phyloP scores from a whole-genome alignment of 208 protist species.

The Trypanosoma avium region DNA sequence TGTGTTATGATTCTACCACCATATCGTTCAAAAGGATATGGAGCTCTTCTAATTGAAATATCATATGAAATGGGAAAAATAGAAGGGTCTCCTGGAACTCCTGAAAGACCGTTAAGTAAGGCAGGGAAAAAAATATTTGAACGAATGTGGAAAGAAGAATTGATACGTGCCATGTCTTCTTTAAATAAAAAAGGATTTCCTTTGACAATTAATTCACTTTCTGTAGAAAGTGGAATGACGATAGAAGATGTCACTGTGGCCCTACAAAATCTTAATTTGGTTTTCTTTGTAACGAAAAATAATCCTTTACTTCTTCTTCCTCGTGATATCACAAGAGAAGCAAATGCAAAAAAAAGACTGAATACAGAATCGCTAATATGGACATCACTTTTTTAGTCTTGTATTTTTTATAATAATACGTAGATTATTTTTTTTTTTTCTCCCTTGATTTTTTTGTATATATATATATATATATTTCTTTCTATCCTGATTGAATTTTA shows the following conservation, averaged over 20 bases:
- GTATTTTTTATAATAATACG: not conserved
- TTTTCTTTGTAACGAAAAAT: conserved; percentile 51
- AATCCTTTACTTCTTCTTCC: conserved; percentile 31
- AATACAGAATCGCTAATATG: conserved; percentile 14
- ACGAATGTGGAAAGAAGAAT: conserved; percentile 60
- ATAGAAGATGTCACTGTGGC: conserved; percentile 63
- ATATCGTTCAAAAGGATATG: conserved; percentile 68
- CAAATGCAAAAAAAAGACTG: conserved; percentile 12
- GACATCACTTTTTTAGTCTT: conserved; percentile 21
- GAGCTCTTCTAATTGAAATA: conserved; percentile 56
- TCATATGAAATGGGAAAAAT: conserved; percentile 70
- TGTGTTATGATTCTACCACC: conserved; percentile 76
- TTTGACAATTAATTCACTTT: conserved; percentile 58
- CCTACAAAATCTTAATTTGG: conserved; percentile 50
- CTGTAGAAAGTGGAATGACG: conserved; percentile 52
- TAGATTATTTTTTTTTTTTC: conserved; percentile 3
- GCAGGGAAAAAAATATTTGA: conserved; percentile 62
- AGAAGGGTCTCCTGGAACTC: conserved; percentile 56
- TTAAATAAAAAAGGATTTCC: conserved; percentile 36
- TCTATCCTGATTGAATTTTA: not conserved
- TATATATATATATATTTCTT: conserved; percentile 1
- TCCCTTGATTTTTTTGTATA: conserved; percentile 24
- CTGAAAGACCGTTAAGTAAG: conserved; percentile 64
- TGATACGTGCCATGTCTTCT: conserved; percentile 46
- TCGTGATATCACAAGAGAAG: conserved; percentile 1